phyloP scores from a whole-genome alignment of 108 stramenopile genomes.

The Tribonema minus region DNA sequence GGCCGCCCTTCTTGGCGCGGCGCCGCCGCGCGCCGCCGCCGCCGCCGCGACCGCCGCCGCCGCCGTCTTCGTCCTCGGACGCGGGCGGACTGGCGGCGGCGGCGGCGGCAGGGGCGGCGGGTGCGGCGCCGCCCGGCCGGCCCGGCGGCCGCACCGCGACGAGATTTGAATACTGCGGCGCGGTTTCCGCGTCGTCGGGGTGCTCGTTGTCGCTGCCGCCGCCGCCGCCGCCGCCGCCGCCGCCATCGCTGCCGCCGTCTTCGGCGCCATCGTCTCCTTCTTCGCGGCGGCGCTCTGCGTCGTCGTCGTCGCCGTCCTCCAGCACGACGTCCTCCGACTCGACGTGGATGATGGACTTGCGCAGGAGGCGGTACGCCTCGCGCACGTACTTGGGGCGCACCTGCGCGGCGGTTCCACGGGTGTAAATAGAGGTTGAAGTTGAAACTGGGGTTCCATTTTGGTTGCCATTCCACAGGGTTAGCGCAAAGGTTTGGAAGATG shows the following conservation, averaged over 20 bases:
- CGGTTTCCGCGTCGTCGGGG: too few relatives aligned
- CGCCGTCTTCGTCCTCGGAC: too few relatives aligned
- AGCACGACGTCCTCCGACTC: conserved; percentile 90
- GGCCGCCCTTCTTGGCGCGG: conserved; percentile 28
- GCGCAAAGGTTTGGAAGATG: too few relatives aligned
- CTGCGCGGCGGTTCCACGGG: not conserved
- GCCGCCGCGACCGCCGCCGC: conserved; percentile 46
- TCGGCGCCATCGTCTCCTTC: conserved; percentile 41
- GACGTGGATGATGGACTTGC: conserved; percentile 92
- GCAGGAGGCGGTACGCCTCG: conserved; percentile 87
- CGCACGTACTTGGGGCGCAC: conserved; percentile 77
- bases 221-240: conserved; percentile 2
- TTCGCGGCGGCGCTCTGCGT: not conserved
- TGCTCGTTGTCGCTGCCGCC: not conserved
- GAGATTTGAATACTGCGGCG: too few relatives aligned
- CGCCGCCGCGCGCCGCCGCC: conserved; percentile 33
- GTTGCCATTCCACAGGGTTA: too few relatives aligned
- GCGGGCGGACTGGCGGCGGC: too few relatives aligned
- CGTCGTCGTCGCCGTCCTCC: conserved; percentile 78
- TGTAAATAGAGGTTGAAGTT: not conserved
- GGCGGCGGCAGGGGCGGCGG: too few relatives aligned
- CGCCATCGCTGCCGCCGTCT: not conserved
- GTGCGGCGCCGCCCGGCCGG: too few relatives aligned
- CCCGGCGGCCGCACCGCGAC: conserved; percentile 50
- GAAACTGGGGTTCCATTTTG: not conserved